phyloP scores from a whole-genome alignment of 2,329 filamentous ascomycete species.

The Graphium sp. region DNA sequence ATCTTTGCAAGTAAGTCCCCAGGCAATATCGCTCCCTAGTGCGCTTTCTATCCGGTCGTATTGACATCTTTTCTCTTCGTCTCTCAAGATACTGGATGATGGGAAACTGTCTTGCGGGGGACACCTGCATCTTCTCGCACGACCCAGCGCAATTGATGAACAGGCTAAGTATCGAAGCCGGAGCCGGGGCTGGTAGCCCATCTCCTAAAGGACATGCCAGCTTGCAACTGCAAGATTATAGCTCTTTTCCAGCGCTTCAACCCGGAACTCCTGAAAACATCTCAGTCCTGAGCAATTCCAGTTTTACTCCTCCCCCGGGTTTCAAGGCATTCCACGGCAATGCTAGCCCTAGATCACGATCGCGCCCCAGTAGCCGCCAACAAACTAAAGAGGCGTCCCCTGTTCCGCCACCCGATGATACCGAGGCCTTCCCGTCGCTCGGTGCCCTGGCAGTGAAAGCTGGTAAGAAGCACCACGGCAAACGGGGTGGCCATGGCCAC shows the following conservation, averaged over 20 bases:
- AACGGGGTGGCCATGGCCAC: constrained; percentile 65
- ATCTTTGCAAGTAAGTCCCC: constrained; percentile 87
- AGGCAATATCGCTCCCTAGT: constrained; percentile 3
- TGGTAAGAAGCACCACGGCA: constrained; percentile 85
- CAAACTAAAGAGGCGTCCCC: constrained; percentile 42
- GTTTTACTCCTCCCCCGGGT: constrained; percentile 49
- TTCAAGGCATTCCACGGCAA: constrained; percentile 45
- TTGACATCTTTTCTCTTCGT: constrained; percentile 5
- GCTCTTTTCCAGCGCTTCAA: constrained; percentile 66
- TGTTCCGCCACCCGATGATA: constrained; percentile 80
- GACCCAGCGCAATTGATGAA: constrained; percentile 78
- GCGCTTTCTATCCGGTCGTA: not conserved
- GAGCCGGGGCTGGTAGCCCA: no score
- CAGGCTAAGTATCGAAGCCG: constrained; percentile 59
- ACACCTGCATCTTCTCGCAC: constrained; percentile 93
- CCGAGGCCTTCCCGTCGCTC: constrained; percentile 84
- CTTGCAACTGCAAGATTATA: constrained; percentile 70
- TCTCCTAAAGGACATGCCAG: constrained; percentile 47
- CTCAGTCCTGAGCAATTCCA: constrained; percentile 9
- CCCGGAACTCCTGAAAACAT: constrained; percentile 41
- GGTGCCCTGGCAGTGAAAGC: constrained; percentile 60
- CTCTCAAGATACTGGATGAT: constrained; percentile 73
- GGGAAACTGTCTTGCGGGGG: constrained; percentile 85
- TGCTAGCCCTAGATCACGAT: constrained; percentile 54
- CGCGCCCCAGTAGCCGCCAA: constrained; percentile 71